Evolutionary conservation across 2,329 filamentous ascomycete species (phyloP), one percentile per base, ranked within the genome.

Genomic region (Pestalotiopsis sp.): DNA sequence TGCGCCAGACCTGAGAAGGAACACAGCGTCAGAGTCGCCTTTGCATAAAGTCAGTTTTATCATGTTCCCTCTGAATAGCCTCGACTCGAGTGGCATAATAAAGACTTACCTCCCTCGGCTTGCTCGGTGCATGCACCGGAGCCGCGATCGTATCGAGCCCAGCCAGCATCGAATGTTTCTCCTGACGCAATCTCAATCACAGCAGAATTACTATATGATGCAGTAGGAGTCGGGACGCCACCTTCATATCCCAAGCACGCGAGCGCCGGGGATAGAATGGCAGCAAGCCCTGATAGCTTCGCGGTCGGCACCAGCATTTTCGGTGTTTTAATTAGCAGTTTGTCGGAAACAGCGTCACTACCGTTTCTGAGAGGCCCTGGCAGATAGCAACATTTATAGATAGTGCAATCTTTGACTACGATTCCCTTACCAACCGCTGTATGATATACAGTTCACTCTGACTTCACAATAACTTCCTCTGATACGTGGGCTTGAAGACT

Each of bases 81-180:
- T 41, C n/a, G 3, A 1, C 3, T 62, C n/a, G n/a, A 13, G 27
- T 17, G 17, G 23, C 9, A 39, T 17, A 23, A 38, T 4, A 13
- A 39, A 14, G n/a, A 71, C 72, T 69, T 66, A 77, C 77, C 76
- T 67, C 83, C 83, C 73, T 86, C 84, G 11, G 73, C 73, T 71
- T 85, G 80, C 20, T 77, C 80, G 23, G 74, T 79, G 77, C 84
- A 86, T 64, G 78, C 77, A 49, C 78, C 80, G 4, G 75, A 74
- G 31, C 81, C 80, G 52, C 80, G 80, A 70, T 83, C 81, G 67
- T 78, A 82, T 68, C 77, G 77, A 17, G 75, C 74, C 78, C 77
- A 80, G 52, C 74, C 73, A 52, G 76, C 79, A 66, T 80, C 79
- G 66, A 75, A 81, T n/a, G 75, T 74, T 59, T 76, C 63, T 3